Percentiles rank a stretch among this genome's conserved stretches.
These are phyloP conservation scores for Trichoderma cornu-damae DNA, from an alignment of 2,329 filamentous ascomycete genomes.

Conservation along the genomic window DNA sequence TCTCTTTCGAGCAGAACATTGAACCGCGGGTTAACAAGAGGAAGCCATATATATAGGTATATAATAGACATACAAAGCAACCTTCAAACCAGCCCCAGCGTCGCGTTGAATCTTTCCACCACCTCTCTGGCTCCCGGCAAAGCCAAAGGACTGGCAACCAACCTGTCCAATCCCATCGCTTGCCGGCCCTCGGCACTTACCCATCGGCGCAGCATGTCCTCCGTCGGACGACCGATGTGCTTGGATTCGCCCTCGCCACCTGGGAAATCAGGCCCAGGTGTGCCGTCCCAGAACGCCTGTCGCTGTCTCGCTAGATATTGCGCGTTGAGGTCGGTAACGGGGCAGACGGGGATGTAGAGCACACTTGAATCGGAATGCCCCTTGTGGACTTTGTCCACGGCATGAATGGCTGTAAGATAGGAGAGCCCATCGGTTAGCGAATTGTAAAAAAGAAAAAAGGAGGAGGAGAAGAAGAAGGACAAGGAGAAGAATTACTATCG, in stretches of 20 bases:
- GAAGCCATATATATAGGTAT: too few relatives aligned
- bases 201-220: constrained; percentile 34
- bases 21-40: too few relatives aligned
- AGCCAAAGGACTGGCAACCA: constrained; percentile 28
- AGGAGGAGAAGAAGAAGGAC: neutral
- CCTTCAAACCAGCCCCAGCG: constrained; percentile 36
- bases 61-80: neutral
- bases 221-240: constrained; percentile 45
- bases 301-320: constrained; percentile 66
- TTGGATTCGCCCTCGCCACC: constrained; percentile 62
- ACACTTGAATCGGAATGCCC: constrained; percentile 74
- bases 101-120: constrained; percentile 39
- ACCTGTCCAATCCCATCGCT: constrained; percentile 43
- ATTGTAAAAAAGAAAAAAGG: neutral
- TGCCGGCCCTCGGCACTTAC: constrained; percentile 33
- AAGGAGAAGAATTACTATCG: constrained; percentile 47
- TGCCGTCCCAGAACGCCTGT: constrained; percentile 63
- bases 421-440: neutral
- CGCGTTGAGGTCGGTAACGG: constrained; percentile 69
- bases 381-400: constrained; percentile 72
- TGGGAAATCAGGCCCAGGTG: constrained; percentile 65
- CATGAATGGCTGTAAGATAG: constrained; percentile 55
- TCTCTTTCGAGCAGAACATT: neutral
- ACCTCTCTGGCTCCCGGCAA: constrained; percentile 34
- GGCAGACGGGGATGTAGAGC: constrained; percentile 83